A percentile compares a stretch with the other conserved stretches of the same genome.
Evolutionary conservation across 2,329 filamentous ascomycete species (phyloP).

Genomic region (Zasmidium citrigriseum): DNA sequence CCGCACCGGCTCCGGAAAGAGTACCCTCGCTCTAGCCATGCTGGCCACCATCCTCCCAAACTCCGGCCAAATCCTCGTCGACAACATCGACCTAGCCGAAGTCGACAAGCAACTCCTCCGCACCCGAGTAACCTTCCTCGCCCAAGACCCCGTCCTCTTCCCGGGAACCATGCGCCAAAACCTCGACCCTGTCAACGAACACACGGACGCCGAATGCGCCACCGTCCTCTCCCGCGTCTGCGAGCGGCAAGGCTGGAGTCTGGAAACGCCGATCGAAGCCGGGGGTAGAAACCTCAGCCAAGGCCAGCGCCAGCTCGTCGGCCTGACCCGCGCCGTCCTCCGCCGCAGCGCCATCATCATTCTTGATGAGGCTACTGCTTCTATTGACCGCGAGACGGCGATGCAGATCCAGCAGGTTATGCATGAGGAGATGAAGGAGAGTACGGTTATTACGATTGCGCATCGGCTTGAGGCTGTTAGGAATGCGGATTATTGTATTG

Average conservation of each 20-base stretch:
- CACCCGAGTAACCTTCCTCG: conserved; percentile 65
- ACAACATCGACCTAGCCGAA: conserved; percentile 60
- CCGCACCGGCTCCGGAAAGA: conserved; percentile 80
- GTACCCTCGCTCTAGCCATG: conserved; percentile 67
- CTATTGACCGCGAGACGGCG: conserved; percentile 64
- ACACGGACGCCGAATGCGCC: conserved; percentile 56
- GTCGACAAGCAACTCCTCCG: conserved; percentile 62
- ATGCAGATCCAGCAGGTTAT: conserved; percentile 56
- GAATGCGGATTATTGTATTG: conserved; percentile 58
- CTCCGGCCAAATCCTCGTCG: conserved; percentile 59
- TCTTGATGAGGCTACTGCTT: conserved; percentile 67
- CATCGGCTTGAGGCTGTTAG: conserved; percentile 65
- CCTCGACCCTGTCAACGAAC: conserved; percentile 62
- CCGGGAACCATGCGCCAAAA: conserved; percentile 63
- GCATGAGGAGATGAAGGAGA: conserved; percentile 57
- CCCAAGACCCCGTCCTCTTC: conserved; percentile 68
- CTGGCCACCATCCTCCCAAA: conserved; percentile 59
- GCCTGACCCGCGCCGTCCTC: conserved; percentile 63
- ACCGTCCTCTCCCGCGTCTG: conserved; percentile 58
- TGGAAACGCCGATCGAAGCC: conserved; percentile 59
- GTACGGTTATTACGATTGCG: conserved; percentile 66
- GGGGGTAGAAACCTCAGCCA: conserved; percentile 65
- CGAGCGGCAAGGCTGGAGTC: conserved; percentile 56
- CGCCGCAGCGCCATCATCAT: conserved; percentile 63
- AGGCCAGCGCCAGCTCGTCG: conserved; percentile 66